Conservation (phyloP, 495 filamentous ascomycete species). For the Cercophora scortea region DNA sequence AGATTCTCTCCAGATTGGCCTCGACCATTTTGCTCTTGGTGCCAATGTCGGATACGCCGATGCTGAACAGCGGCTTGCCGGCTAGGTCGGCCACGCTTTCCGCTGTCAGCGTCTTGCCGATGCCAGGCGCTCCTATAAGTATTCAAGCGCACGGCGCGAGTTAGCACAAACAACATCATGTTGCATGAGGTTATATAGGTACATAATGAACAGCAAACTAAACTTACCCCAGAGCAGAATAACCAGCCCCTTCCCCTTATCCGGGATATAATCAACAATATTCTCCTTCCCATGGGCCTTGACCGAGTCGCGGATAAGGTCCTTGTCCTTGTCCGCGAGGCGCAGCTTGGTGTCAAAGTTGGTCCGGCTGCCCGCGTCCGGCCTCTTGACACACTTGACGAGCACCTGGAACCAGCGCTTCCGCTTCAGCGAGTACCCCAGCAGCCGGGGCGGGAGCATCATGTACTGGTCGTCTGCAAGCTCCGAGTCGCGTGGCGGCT, state of each 20-base stretch:
- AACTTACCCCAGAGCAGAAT: slow-evolving; percentile 6
- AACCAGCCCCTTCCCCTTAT: slow-evolving; percentile 33
- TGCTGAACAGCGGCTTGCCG: slow-evolving; percentile 10
- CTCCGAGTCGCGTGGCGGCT: neutral
- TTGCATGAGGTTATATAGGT: neutral
- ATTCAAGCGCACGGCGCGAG: neutral
- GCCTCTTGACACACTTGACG: slow-evolving; percentile 3
- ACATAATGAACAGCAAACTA: neutral
- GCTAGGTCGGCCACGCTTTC: slow-evolving; percentile 32
- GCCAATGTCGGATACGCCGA: slow-evolving; percentile 15
- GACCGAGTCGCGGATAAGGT: slow-evolving; percentile 2
- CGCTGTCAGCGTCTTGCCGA: slow-evolving; percentile 51
- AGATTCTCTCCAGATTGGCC: slow-evolving; percentile 28
- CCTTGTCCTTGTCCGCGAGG: slow-evolving; percentile 2
- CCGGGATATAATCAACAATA: slow-evolving; percentile 36
- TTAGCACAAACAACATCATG: slow-evolving; percentile 31
- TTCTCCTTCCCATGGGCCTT: neutral
- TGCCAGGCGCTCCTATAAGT: slow-evolving; percentile 35
- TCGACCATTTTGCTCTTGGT: slow-evolving; percentile 11
- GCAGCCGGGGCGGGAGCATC: slow-evolving; percentile 19
- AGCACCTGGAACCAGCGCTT: slow-evolving; percentile 22
- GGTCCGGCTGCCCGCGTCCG: neutral
- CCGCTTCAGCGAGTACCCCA: slow-evolving; percentile 15
- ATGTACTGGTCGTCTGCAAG: slow-evolving; percentile 9
- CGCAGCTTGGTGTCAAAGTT: slow-evolving; percentile 2